Evolutionary conservation across 257 asterid species (phyloP), one percentile per base, ranked within the genome.

Genomic region (Striga asiatica): DNA sequence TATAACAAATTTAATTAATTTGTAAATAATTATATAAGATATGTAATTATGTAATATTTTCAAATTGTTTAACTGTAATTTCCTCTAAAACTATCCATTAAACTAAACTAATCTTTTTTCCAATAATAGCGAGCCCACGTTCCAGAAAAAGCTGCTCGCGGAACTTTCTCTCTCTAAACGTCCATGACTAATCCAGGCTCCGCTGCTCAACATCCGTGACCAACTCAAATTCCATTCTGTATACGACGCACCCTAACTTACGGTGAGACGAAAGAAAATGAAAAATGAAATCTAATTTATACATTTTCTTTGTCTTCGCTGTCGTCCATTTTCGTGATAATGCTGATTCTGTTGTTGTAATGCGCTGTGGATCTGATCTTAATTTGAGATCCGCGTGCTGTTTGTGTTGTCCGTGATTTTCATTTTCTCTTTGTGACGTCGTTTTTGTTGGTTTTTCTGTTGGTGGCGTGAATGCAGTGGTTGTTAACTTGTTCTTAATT

Each of bases 331-430:
- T 34, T 56, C 20, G 62, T 14, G 67, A 11, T 64, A 56, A 69
- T 67, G 70, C 59, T 49, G 71, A 56, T 63, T 38, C 61, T 21
- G 27, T 46, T 58, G 61, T 20, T 28, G 52, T 45, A 51, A 38
- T 45, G 31, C 32, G 65, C 29, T 23, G 70, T 57, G 83, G 95
- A 82, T 80, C 93, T 80, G 95, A 82, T 82, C 83, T 57, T 78
- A 77, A 75, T 54, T 67, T 71, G 19, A 64, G 79, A 73, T 75
- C 76, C 60, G 51, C 48, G 56, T 61, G 57, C 25, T 51, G 54
- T 57, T 31, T 32, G 29, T 24, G 31, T 13, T 62, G 7, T 57
- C 22, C 28, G 29, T 53, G 68, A 60, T 65, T 61, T 22, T 66
- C 17, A 28, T 58, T 71, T n/a, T 47, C 43, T 55, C 19, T 13